These are phyloP conservation scores for Inonotus hispidus DNA, from an alignment of 1,284 basidiomycete species.

Conservation along the genomic window DNA sequence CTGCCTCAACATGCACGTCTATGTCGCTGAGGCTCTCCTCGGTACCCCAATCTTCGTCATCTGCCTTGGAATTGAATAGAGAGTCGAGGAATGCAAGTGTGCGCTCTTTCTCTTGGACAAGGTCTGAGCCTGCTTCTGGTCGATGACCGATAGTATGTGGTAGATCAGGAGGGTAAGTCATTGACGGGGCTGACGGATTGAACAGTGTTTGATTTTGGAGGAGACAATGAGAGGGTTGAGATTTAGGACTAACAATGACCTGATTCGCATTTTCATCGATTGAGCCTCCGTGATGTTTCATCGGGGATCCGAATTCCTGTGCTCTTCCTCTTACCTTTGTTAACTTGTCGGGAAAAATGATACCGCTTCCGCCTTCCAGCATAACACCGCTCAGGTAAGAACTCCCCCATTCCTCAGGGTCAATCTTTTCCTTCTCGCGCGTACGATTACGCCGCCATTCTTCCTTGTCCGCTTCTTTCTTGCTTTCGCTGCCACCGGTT, in stretches of 20 bases:
- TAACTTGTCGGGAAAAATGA: slow-evolving; percentile 14
- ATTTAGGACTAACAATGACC: no score
- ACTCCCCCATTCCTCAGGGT: slow-evolving; percentile 63
- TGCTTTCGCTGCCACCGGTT: neutral
- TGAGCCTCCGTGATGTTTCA: no score
- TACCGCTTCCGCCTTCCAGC: slow-evolving; percentile 37
- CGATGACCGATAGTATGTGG: slow-evolving; percentile 15
- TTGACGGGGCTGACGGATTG: neutral
- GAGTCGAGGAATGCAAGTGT: slow-evolving; percentile 45
- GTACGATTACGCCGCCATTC: slow-evolving; percentile 34
- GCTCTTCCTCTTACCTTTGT: neutral
- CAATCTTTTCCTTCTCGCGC: slow-evolving; percentile 55
- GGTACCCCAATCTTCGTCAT: slow-evolving; percentile 47
- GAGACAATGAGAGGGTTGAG: neutral
- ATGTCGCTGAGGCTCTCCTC: slow-evolving; percentile 44
- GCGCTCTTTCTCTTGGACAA: slow-evolving; percentile 41
- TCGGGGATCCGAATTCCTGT: slow-evolving; percentile 13
- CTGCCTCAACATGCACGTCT: slow-evolving; percentile 38
- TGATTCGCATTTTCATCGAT: no score
- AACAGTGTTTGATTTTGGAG: slow-evolving; percentile 6
- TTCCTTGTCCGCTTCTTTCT: slow-evolving; percentile 12
- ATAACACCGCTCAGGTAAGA: slow-evolving; percentile 60
- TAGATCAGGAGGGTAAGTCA: neutral
- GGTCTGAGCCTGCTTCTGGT: slow-evolving; percentile 21
- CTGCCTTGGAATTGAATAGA: slow-evolving; percentile 39